Base-by-base conservation (phyloP, 225 moss, liverwort and hornwort genomes). In the Straminergon stramineum region DNA sequence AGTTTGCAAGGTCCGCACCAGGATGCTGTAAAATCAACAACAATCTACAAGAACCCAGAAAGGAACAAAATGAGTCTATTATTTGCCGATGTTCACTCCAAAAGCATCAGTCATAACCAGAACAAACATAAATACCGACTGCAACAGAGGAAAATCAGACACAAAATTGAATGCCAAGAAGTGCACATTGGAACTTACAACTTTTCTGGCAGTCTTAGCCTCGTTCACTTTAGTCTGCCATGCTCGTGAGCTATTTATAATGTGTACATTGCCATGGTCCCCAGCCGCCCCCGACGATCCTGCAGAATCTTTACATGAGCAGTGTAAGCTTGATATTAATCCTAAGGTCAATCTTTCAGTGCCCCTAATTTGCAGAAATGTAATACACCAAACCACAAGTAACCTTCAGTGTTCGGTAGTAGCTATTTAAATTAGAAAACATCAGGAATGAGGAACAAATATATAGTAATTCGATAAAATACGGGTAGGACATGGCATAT, bases 1-100 rank as follows among this genome's bases (percentile, higher is more conserved):
- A 90, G 81, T 89, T 93, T 93, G 96, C 97, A 98, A 60, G 98
- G 98, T 45, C 96, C 96, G 58, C 97, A 98, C 98, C 98, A 98
- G 28, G 94, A 91, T 69, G 96, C 95, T 32, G 96, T 94, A 87
- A 96, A 95, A 91, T 96, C 95, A 68, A 97, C 96, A 27, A 98
- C 97, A 90, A 98, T 85, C 96, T 98, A 90, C 74, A 74, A 84
- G 53, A 79, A 75, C 12, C 51, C 64, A n/a, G 23, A 39, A 13
- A 65, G 9, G 53, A 66, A 60, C 26, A 48, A 34, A 83, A 52
- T 83, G 51, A 91, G 63, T 37, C 12, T 69, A 61, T 58, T 31
- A 55, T n/a, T 87, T 60, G 39, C 23, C 27, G 24, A 82, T 17
- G 56, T 20, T 66, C 53, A n/a, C 71, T 86, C 56, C 64, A 85